Evolutionary conservation across 2,329 filamentous ascomycete genomes (phyloP).

Genomic region (Botryosphaeria agaves): DNA sequence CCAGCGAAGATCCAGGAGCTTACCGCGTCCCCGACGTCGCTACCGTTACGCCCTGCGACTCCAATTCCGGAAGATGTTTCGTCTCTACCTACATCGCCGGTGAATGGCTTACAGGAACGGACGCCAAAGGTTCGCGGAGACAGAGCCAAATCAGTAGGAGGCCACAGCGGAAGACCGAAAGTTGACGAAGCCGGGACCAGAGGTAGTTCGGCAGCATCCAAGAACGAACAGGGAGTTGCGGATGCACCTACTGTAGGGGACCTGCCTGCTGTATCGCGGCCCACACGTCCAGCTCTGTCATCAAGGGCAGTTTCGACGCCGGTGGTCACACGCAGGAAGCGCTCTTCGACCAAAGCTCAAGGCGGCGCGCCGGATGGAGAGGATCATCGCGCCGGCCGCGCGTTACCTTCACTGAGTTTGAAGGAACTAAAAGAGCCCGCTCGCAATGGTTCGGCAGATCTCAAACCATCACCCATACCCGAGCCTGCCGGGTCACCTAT

Average conservation of each 20-base stretch:
- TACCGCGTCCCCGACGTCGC: slow-evolving; percentile 34
- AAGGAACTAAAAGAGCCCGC: slow-evolving; percentile 12
- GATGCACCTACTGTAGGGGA: too few species aligned
- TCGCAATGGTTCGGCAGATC: slow-evolving; percentile 1
- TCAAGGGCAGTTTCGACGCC: slow-evolving; percentile 19
- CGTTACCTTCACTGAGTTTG: slow-evolving; percentile 15
- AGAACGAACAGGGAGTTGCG: slow-evolving; percentile 2
- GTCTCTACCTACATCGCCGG: slow-evolving; percentile 5
- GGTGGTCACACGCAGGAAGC: slow-evolving; percentile 18
- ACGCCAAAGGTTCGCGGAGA: too few species aligned
- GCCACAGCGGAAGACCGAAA: too few species aligned
- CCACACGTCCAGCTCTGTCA: slow-evolving; percentile 12
- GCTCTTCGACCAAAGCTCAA: slow-evolving; percentile 9
- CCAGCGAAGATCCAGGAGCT: slow-evolving; percentile 36
- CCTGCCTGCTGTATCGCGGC: too few species aligned
- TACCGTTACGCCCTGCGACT: slow-evolving; percentile 29
- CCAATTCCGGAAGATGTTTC: slow-evolving; percentile 18
- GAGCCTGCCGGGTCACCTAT: slow-evolving; percentile 24
- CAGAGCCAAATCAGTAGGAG: too few species aligned
- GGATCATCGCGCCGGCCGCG: slow-evolving; percentile 5
- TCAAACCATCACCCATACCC: slow-evolving; percentile 15
- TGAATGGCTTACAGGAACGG: too few species aligned
- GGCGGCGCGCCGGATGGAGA: slow-evolving; percentile 2
- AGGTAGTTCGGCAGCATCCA: neutral
- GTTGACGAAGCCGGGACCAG: neutral